Percentiles rank a stretch among this genome's conserved stretches.
These are phyloP conservation scores for Persicaria maculosa DNA, from an alignment of 148 eudicot genomes.

Conservation along the genomic window DNA sequence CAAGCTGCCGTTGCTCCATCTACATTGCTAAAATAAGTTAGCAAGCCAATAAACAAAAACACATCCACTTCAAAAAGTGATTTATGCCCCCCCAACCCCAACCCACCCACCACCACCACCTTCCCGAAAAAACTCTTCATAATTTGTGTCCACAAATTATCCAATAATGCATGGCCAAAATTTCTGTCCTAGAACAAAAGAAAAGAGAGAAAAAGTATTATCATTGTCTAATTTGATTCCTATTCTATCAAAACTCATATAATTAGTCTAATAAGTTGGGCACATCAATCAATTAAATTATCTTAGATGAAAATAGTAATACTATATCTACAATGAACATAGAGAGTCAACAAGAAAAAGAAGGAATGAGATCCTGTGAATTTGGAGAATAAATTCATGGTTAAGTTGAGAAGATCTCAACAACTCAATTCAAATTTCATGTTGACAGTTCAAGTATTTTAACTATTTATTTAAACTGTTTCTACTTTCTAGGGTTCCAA, in stretches of 20 bases:
- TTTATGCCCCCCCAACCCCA: background rate
- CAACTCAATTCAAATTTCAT: too few species aligned
- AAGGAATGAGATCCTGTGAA: too few species aligned
- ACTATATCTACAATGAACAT: background rate
- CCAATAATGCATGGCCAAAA: background rate
- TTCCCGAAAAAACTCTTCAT: background rate
- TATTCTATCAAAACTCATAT: too few species aligned
- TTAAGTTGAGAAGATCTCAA: too few species aligned
- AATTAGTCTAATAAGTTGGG: too few species aligned
- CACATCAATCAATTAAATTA: too few species aligned
- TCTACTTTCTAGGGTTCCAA: too few species aligned
- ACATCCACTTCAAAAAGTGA: background rate
- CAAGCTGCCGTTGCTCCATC: conserved; percentile 88
- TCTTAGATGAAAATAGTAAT: background rate
- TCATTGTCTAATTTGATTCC: background rate
- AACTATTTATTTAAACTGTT: too few species aligned
- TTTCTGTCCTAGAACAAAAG: background rate
- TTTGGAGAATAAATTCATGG: too few species aligned
- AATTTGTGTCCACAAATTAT: background rate
- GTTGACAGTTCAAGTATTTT: too few species aligned
- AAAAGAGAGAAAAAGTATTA: background rate
- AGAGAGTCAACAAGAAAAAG: too few species aligned
- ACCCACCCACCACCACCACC: too few species aligned
- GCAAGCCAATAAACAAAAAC: background rate
- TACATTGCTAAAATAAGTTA: conserved; percentile 23